Conservation (phyloP, 306 rosid species). For the Rosa persica region DNA sequence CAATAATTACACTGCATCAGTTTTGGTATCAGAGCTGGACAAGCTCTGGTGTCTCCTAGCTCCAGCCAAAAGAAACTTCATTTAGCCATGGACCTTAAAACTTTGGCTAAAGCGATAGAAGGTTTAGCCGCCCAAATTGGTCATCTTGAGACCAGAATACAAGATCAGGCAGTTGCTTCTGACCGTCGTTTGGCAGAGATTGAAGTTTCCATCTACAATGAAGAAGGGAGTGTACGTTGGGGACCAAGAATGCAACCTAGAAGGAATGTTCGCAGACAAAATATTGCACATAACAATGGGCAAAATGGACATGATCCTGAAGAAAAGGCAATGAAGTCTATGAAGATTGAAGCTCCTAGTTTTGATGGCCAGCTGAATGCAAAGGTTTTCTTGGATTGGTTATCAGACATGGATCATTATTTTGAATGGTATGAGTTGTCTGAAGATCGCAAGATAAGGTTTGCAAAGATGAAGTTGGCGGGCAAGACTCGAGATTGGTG, state of each 20-base stretch:
- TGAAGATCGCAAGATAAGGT: no score
- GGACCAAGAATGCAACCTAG: neutral
- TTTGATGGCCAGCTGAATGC: no score
- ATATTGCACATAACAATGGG: no score
- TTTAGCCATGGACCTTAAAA: neutral
- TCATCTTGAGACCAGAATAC: neutral
- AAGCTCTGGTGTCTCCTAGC: neutral
- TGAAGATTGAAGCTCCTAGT: no score
- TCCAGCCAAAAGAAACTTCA: neutral
- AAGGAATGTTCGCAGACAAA: neutral
- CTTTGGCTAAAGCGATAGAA: neutral
- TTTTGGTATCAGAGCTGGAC: neutral
- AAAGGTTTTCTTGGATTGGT: no score
- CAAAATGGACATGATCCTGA: no score
- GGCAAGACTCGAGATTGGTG: neutral
- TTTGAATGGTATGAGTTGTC: no score
- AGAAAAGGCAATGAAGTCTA: no score
- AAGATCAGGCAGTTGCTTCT: neutral
- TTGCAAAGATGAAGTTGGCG: no score
- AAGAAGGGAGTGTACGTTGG: neutral
- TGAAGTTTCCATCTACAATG: neutral
- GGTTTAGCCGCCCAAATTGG: neutral
- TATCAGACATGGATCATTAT: no score
- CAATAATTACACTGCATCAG: neutral
- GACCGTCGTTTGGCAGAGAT: neutral